phyloP scores from a whole-genome alignment of 2,329 filamentous ascomycete species.

The Claviceps africana region DNA sequence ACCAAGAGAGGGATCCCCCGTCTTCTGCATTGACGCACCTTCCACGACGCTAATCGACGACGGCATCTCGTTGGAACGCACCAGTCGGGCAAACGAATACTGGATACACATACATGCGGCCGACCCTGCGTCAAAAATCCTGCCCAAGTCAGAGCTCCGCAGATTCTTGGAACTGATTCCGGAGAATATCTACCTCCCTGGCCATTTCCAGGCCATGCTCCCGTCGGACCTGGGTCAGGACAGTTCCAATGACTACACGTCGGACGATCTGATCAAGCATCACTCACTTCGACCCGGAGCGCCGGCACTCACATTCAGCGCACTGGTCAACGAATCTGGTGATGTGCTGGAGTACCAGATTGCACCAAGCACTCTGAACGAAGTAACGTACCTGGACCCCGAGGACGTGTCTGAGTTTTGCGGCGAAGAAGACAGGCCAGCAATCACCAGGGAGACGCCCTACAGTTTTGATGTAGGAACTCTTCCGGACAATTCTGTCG shows the following conservation, averaged over 20 bases:
- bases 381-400: constrained; percentile 45
- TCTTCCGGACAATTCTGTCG: constrained; percentile 7
- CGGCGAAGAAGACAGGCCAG: constrained; percentile 21
- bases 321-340: constrained; percentile 38
- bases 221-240: constrained; percentile 21
- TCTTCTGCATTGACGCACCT: constrained; percentile 61
- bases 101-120: constrained; percentile 73
- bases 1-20: constrained; percentile 42
- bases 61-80: constrained; percentile 55
- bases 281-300: constrained; percentile 40
- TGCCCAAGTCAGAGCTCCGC: constrained; percentile 41
- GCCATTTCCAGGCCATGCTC: constrained; percentile 45
- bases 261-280: constrained; percentile 28
- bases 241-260: constrained; percentile 16
- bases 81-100: constrained; percentile 37
- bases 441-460: not conserved
- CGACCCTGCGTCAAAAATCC: constrained; percentile 60
- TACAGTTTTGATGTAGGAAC: constrained; percentile 18
- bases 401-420: constrained; percentile 32
- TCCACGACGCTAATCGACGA: constrained; percentile 63
- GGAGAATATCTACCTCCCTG: constrained; percentile 46
- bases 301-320: constrained; percentile 49
- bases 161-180: constrained; percentile 47
- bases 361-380: constrained; percentile 35
- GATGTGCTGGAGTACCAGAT: constrained; percentile 40